Base-by-base conservation (phyloP, 495 filamentous ascomycete species). In the Aspergillus nidulans region DNA sequence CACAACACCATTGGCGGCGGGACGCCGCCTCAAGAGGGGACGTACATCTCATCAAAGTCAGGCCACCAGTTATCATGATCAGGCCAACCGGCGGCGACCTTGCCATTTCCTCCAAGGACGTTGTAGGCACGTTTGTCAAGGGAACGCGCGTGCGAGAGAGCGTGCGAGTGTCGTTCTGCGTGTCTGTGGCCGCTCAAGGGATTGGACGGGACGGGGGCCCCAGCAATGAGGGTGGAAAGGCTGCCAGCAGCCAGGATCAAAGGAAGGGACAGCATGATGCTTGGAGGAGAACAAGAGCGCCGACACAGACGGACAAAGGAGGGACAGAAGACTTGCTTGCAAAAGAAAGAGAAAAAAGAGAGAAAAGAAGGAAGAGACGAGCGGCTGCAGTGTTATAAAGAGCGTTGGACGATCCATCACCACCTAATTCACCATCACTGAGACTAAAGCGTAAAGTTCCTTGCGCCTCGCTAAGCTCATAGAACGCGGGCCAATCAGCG, bases 191-290 rank as follows among this genome's bases (percentile, higher is more conserved):
- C 32, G 45, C 44, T 42, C 20, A 16, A 55, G 36, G 53, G 44
- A 55, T 25, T 21, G 44, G 34, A 55, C 38, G 44, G 53, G 44
- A 55, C 32, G n/a, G 53, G 53, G 21, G 53, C 53, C 44, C 53
- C 53, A 21, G 36, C n/a, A 55, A 55, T 43, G 45, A 55, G 36
- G 28, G 53, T 42, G 53, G 53, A 16, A 20, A 55, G 53, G 53
- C 53, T 55, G 53, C 53, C 53, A 39, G 53, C 53, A 55, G 53
- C 53, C 53, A 55, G 19, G 45, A 55, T 46, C n/a, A 55, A 55
- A 55, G 53, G 44, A 55, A 49, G 41, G 53, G 44, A 40, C 52
- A 55, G 21, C 52, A 55, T 55, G 42, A 21, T 48, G 26, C 26
- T 28, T 5, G 26, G 26, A 28, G 5, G 20, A 26, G 30, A 20